These are phyloP conservation scores for Citrus maxima DNA, from an alignment of 345 rosid species.

Conservation along the genomic window DNA sequence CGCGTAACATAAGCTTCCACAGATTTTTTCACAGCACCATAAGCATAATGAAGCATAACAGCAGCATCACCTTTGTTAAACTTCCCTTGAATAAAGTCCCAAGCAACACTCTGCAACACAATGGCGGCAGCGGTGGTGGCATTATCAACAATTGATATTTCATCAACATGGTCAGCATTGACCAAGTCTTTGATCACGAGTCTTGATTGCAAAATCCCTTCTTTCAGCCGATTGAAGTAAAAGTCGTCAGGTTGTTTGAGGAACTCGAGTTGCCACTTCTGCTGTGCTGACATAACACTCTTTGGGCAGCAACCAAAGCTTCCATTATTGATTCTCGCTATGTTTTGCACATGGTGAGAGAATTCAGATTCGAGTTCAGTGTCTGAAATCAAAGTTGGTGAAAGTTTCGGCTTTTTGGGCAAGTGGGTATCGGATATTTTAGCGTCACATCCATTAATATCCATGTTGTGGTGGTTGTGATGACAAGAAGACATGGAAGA, in stretches of 20 bases:
- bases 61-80: slow-evolving; percentile 66
- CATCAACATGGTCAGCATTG: slow-evolving; percentile 71
- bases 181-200: slow-evolving; percentile 43
- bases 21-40: slow-evolving; percentile 80
- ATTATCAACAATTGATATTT: slow-evolving; percentile 87
- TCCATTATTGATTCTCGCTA: slow-evolving; percentile 86
- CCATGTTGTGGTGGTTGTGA: slow-evolving; percentile 22
- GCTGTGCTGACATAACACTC: slow-evolving; percentile 60
- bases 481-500: slow-evolving; percentile 31
- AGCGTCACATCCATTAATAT: slow-evolving; percentile 25
- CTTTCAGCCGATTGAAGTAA: slow-evolving; percentile 57
- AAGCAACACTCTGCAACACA: slow-evolving; percentile 63
- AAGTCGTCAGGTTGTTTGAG: slow-evolving; percentile 77
- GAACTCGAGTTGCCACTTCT: slow-evolving; percentile 58
- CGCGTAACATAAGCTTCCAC: slow-evolving; percentile 84
- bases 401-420: slow-evolving; percentile 37
- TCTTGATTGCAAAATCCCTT: slow-evolving; percentile 56
- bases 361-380: slow-evolving; percentile 63
- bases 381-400: slow-evolving; percentile 30
- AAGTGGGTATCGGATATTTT: slow-evolving; percentile 6
- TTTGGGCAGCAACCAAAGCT: slow-evolving; percentile 89
- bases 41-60: slow-evolving; percentile 87
- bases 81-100: slow-evolving; percentile 69
- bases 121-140: slow-evolving; percentile 93
- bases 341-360: slow-evolving; percentile 64